phyloP scores from a whole-genome alignment of 805 yeast genomes.

The Brettanomyces anomalus region DNA sequence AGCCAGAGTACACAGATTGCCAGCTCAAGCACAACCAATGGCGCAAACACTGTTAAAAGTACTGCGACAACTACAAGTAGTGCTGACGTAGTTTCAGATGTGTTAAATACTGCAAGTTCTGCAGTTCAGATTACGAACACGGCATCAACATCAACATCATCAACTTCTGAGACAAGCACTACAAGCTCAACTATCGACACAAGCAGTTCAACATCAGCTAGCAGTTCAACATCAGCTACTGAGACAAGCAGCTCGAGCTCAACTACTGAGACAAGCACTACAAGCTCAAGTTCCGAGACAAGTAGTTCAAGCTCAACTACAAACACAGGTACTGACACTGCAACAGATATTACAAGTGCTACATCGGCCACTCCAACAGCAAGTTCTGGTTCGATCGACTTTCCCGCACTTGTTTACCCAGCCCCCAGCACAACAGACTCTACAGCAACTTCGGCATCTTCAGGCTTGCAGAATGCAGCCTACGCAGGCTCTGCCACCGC shows the following conservation, averaged over 20 bases:
- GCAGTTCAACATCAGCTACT: not conserved
- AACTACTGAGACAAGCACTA: not conserved
- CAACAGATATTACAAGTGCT: not conserved
- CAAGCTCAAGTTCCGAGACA: too few relatives aligned
- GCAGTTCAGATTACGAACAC: not conserved
- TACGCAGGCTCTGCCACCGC: not conserved
- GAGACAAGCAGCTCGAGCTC: not conserved
- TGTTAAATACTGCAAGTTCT: not conserved
- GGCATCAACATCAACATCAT: not conserved
- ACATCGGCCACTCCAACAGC: conserved; percentile 1
- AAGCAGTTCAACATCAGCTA: not conserved
- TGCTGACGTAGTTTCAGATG: too few relatives aligned
- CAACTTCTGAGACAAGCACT: not conserved
- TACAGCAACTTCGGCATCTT: not conserved
- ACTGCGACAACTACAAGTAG: too few relatives aligned
- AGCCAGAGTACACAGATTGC: too few relatives aligned
- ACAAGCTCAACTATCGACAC: not conserved
- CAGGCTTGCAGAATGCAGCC: conserved; percentile 1
- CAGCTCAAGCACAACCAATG: too few relatives aligned
- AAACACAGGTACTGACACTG: not conserved
- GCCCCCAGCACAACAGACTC: not conserved
- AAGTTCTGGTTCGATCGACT: too few relatives aligned
- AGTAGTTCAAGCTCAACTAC: not conserved
- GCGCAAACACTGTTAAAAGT: too few relatives aligned
- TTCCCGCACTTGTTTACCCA: not conserved